phyloP scores from a whole-genome alignment of 2,329 filamentous ascomycete genomes.

The Chrysoporthe deuterocubensis region DNA sequence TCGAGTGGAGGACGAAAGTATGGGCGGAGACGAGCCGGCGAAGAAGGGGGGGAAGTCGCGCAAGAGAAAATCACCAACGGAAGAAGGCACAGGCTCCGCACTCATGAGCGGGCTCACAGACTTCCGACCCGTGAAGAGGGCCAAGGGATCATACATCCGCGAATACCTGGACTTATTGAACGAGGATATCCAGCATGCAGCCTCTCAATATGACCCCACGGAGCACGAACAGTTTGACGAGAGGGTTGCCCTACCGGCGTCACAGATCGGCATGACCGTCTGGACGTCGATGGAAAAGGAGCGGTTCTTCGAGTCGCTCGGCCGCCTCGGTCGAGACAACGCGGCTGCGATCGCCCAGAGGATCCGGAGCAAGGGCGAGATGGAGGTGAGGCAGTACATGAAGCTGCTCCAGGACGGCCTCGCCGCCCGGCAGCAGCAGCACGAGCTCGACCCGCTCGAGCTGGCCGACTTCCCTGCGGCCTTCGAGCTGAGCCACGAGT shows the following conservation, averaged over 20 bases:
- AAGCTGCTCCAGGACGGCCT: conserved; percentile 59
- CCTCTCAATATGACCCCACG: conserved; percentile 40
- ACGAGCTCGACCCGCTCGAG: conserved; percentile 44
- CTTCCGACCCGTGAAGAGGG: conserved; percentile 49
- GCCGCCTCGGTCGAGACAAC: conserved; percentile 66
- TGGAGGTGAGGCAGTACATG: conserved; percentile 76
- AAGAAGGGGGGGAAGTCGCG: background rate
- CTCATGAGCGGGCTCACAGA: background rate
- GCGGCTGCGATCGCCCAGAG: conserved; percentile 63
- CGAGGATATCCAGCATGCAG: conserved; percentile 59
- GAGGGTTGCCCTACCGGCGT: conserved; percentile 41
- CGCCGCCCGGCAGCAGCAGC: conserved; percentile 43
- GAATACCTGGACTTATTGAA: conserved; percentile 60
- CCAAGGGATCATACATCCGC: conserved; percentile 46
- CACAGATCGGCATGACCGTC: conserved; percentile 68
- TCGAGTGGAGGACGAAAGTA: background rate
- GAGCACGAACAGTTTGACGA: conserved; percentile 23
- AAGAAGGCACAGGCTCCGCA: conserved; percentile 1
- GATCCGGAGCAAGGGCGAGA: conserved; percentile 71
- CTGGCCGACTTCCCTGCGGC: conserved; percentile 69
- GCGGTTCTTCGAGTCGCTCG: conserved; percentile 68
- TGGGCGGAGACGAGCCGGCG: background rate
- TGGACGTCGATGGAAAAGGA: conserved; percentile 78
- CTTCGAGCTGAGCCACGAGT: conserved; percentile 69
- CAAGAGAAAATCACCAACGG: conserved; percentile 19